These are phyloP conservation scores for Phoma sp. DNA, from an alignment of 2,329 filamentous ascomycete species.

Conservation along the genomic window DNA sequence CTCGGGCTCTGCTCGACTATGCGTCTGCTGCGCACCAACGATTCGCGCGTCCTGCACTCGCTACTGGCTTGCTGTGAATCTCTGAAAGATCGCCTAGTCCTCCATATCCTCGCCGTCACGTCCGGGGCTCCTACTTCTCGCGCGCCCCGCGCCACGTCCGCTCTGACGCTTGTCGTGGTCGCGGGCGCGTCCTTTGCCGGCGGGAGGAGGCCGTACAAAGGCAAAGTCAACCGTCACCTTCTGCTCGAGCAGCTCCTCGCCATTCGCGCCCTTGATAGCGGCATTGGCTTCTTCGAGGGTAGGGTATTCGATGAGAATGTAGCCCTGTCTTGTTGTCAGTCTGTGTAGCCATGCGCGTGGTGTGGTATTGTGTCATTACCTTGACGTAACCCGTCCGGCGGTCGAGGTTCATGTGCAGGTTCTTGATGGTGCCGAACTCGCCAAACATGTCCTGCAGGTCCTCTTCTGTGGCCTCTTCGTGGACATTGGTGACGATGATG, in stretches of 20 bases:
- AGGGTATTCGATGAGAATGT: slow-evolving; percentile 83
- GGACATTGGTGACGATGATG: slow-evolving; percentile 83
- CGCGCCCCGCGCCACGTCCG: slow-evolving; percentile 42
- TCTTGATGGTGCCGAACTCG: slow-evolving; percentile 87
- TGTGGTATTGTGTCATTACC: slow-evolving; percentile 54
- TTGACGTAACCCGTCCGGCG: slow-evolving; percentile 85
- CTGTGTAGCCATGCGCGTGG: not conserved
- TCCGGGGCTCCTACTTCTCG: slow-evolving; percentile 54
- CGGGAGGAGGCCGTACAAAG: slow-evolving; percentile 77
- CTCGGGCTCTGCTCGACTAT: not conserved
- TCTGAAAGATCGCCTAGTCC: slow-evolving; percentile 18
- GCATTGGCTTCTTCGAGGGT: slow-evolving; percentile 79
- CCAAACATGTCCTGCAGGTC: slow-evolving; percentile 81
- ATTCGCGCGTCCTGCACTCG: not conserved
- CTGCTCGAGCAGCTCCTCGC: slow-evolving; percentile 80
- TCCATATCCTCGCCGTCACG: slow-evolving; percentile 46
- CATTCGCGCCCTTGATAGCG: slow-evolving; percentile 81
- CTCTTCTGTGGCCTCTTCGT: slow-evolving; percentile 87
- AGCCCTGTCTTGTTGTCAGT: slow-evolving; percentile 64
- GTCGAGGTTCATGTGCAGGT: slow-evolving; percentile 82
- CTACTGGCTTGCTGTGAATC: not conserved
- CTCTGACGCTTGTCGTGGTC: slow-evolving; percentile 42
- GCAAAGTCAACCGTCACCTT: slow-evolving; percentile 83
- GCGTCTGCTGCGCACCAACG: not conserved
- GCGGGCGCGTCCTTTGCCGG: slow-evolving; percentile 55